A percentile compares a stretch with the other conserved stretches of the same genome.
Evolutionary conservation across 139 green algal species (phyloP).

Genomic region (Micractinium sp.): DNA sequence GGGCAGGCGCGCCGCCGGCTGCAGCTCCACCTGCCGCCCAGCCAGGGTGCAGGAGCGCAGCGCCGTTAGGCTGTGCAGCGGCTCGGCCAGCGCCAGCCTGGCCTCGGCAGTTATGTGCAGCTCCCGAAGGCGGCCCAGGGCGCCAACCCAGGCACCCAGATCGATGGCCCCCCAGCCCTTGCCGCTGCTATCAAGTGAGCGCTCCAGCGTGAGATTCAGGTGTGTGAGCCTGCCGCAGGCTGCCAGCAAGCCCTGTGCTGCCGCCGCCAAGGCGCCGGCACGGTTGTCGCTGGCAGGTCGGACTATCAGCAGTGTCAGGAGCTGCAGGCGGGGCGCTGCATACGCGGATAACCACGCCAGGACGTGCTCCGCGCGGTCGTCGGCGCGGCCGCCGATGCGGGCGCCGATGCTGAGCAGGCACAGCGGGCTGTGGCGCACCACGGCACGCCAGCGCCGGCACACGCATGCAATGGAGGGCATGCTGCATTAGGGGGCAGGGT

Average conservation of each 20-base stretch:
- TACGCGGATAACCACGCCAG: neutral
- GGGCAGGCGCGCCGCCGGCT: neutral
- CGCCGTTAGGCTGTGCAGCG: neutral
- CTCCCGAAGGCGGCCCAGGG: neutral
- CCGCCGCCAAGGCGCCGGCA: neutral
- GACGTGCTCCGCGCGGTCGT: neutral
- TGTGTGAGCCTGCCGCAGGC: neutral
- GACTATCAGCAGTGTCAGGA: neutral
- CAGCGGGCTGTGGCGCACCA: neutral
- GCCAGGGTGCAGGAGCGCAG: neutral
- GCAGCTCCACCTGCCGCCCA: neutral
- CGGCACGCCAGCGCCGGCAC: neutral
- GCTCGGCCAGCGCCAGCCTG: neutral
- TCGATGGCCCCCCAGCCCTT: neutral
- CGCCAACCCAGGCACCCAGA: neutral
- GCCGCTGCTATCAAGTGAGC: neutral
- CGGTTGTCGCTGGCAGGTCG: neutral
- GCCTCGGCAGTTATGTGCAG: neutral
- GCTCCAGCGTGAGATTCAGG: neutral
- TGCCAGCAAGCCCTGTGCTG: neutral
- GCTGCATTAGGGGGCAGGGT: neutral
- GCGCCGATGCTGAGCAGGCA: neutral
- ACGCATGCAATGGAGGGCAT: neutral
- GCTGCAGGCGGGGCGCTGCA: neutral
- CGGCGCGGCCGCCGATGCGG: neutral